A percentile compares a stretch with the other conserved stretches of the same genome.
Evolutionary conservation across 2,329 filamentous ascomycete genomes (phyloP).

Genomic region (Fusarium cyanostomum): DNA sequence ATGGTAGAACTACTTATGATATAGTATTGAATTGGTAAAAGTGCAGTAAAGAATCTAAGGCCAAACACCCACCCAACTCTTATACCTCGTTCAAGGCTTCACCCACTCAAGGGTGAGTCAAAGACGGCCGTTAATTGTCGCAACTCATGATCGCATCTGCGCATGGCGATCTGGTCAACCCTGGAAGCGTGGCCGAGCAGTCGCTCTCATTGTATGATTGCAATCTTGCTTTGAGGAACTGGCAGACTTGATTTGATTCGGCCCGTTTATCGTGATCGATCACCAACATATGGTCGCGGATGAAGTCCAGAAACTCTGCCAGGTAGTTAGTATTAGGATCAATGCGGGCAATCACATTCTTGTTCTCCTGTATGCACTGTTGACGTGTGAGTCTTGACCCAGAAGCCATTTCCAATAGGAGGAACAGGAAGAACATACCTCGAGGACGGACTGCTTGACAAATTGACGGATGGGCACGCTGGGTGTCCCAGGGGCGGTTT

Average conservation of each 20-base stretch:
- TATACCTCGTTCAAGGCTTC: no score
- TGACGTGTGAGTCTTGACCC: neutral
- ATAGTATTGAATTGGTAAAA: no score
- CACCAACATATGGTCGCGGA: neutral
- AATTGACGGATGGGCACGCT: neutral
- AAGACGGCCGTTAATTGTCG: no score
- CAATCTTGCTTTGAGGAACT: neutral
- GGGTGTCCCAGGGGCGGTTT: no score
- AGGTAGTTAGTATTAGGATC: neutral
- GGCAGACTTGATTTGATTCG: neutral
- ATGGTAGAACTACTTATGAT: no score
- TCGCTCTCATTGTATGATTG: neutral
- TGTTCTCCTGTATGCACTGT: neutral
- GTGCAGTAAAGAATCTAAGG: no score
- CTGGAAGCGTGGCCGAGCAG: neutral
- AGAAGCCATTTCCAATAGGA: no score
- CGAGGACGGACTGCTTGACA: neutral
- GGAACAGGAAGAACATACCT: neutral
- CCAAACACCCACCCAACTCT: no score
- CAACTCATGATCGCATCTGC: no score
- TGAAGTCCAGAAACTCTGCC: neutral
- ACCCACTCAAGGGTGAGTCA: no score
- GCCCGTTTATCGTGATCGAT: neutral
- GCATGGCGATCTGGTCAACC: neutral
- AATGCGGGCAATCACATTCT: rapidly evolving